Evolutionary conservation across 1,139 yeast genomes (phyloP).

Genomic region (Kodamaea ohmeri): DNA sequence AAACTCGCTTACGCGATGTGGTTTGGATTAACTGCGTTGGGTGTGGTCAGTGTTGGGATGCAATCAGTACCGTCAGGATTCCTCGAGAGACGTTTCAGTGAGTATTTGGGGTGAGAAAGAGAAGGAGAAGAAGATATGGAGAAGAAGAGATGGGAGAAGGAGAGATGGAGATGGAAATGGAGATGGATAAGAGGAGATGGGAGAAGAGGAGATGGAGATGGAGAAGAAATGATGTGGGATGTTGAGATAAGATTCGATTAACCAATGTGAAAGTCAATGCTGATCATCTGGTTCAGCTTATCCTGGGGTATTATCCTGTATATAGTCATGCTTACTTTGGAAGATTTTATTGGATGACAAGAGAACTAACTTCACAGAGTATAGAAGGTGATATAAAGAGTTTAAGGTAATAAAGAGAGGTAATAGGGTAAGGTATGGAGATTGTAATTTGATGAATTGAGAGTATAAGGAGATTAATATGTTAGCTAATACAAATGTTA

Average conservation of each 20-base stretch:
- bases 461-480: too few relatives aligned
- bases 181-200: background rate
- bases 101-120: constrained; percentile 3
- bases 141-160: background rate
- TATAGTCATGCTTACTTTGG: background rate
- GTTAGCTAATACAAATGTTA: too few relatives aligned
- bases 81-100: constrained; percentile 6
- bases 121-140: background rate
- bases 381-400: too few relatives aligned
- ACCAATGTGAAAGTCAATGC: background rate
- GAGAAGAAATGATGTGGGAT: too few relatives aligned
- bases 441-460: too few relatives aligned
- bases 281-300: background rate
- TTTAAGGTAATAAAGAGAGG: too few relatives aligned
- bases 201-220: background rate
- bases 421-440: too few relatives aligned
- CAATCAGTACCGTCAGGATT: constrained; percentile 6
- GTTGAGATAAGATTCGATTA: too few relatives aligned
- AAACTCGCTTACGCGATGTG: constrained; percentile 30
- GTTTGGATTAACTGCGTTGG: constrained; percentile 4
- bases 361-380: too few relatives aligned
- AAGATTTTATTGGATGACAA: background rate
- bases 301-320: background rate
- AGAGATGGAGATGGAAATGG: background rate
- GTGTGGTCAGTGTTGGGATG: constrained; percentile 4